Evolutionary conservation across 352 stramenopile genomes (phyloP).

Genomic region (Blastocystis sp.): DNA sequence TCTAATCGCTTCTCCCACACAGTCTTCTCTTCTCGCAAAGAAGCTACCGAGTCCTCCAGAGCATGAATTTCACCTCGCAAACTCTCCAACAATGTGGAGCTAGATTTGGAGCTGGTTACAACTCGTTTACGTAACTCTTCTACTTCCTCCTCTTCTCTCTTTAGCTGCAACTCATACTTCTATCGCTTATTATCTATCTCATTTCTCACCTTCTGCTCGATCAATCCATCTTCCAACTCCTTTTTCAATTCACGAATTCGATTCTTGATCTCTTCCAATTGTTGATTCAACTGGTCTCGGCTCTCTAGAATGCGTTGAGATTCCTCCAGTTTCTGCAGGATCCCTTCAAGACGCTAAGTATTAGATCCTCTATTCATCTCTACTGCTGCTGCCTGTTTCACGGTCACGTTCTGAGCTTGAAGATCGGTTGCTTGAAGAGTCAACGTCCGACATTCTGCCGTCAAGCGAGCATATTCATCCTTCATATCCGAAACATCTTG

Average conservation of each 20-base stretch:
- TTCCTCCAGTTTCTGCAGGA: neutral
- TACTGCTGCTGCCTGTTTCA: neutral
- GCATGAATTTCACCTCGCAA: neutral
- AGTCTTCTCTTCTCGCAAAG: neutral
- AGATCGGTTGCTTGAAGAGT: conserved; percentile 11
- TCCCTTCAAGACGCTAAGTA: neutral
- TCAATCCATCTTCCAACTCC: neutral
- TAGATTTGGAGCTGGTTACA: neutral
- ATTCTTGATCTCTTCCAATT: neutral
- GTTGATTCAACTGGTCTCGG: neutral
- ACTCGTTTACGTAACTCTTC: neutral
- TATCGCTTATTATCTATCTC: neutral
- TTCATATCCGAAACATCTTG: conserved; percentile 45
- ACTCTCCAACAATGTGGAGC: neutral
- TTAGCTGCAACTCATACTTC: conserved; percentile 28
- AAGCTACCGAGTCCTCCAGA: neutral
- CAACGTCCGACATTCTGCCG: conserved; percentile 28
- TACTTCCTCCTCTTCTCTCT: neutral
- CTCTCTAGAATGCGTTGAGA: neutral
- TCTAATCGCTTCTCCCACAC: neutral
- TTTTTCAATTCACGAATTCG: conserved; percentile 23
- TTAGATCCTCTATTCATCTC: neutral
- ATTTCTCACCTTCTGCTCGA: conserved; percentile 8
- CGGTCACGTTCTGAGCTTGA: neutral
- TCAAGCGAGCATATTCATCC: conserved; percentile 21